Evolutionary conservation across 257 asterid genomes (phyloP), one percentile per base, ranked within the genome.

Genomic region (Orobanche coerulescens): DNA sequence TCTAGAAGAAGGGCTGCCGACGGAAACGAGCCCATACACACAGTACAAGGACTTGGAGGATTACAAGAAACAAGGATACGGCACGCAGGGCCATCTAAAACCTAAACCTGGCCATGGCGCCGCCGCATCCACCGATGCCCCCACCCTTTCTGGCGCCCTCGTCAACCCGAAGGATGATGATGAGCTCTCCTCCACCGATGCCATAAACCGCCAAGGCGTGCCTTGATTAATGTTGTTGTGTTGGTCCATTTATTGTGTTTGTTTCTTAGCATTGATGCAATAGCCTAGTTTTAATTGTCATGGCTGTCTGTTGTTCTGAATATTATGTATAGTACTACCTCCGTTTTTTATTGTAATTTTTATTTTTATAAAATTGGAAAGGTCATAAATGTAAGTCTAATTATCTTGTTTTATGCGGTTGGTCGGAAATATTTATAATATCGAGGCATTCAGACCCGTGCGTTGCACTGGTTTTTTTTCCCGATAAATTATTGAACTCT

Each of bases 21-120:
- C 81, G 56, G 83, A 78, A 1, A 80, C 84, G 12, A 88, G 95
- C 58, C 98, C 98, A 0, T 88, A 91, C 67, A 88, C 95, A 2
- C 96, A 88, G 31, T 84, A 85, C 68, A 76, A 81, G 56, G 95
- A 91, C 16, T 70, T 88, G 81, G 96, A 91, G 71, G 96, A 91
- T 71, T 88, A 88, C 83, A 88, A 88, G 84, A 20, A 79, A 48
- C 75, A 84, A 67, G 96, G 85, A 0, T 91, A 91, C 9, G 98
- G 98, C 24, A 76, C 95, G 0, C 70, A 91, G 20, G 96, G 98
- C 26, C 96, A 91, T 69, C 86, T 58, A 6, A 69, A 88, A 24
- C 86, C 92, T n/a, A 55, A 73, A 11, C 81, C 84, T n/a, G 90
- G 94, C 70, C 95, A 77, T n/a, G 88, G 92, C 24, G 96, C 97